Conservation (phyloP, 148 eudicot genomes). For the Fagopyrum homotropicum region DNA sequence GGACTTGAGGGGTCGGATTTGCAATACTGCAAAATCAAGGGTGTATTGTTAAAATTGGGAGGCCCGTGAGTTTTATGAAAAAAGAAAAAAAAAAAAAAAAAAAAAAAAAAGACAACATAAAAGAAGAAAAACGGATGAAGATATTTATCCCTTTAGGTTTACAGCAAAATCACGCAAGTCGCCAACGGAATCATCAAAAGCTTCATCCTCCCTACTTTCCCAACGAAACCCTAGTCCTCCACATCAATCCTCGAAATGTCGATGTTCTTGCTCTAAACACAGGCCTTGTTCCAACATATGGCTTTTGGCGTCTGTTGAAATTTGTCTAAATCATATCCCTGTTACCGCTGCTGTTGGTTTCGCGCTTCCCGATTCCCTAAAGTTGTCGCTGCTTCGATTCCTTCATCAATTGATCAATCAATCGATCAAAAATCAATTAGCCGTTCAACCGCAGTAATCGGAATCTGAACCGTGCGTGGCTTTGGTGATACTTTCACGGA, state of each 20-base stretch:
- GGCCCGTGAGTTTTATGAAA: too few species aligned
- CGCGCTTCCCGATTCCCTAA: not conserved
- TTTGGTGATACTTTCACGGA: conserved; percentile 3
- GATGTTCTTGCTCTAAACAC: not conserved
- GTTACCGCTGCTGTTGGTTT: not conserved
- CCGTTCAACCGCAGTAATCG: not conserved
- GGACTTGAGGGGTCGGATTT: too few species aligned
- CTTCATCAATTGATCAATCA: not conserved
- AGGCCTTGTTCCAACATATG: not conserved
- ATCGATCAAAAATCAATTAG: not conserved
- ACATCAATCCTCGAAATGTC: not conserved
- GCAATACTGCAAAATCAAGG: too few species aligned
- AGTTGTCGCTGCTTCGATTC: conserved; percentile 3
- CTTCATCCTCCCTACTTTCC: not conserved
- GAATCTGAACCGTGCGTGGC: not conserved
- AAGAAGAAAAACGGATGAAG: not conserved
- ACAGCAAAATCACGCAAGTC: not conserved
- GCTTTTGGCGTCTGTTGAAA: not conserved
- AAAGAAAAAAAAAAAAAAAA: too few species aligned
- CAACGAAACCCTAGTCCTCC: conserved; percentile 1
- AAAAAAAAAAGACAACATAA: too few species aligned
- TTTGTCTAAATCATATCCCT: not conserved
- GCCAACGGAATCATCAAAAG: not conserved
- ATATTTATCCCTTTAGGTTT: not conserved
- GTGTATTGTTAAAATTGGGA: too few species aligned